Conservation (phyloP, 2,329 filamentous ascomycete species). For the Endocalyx cinctus region DNA sequence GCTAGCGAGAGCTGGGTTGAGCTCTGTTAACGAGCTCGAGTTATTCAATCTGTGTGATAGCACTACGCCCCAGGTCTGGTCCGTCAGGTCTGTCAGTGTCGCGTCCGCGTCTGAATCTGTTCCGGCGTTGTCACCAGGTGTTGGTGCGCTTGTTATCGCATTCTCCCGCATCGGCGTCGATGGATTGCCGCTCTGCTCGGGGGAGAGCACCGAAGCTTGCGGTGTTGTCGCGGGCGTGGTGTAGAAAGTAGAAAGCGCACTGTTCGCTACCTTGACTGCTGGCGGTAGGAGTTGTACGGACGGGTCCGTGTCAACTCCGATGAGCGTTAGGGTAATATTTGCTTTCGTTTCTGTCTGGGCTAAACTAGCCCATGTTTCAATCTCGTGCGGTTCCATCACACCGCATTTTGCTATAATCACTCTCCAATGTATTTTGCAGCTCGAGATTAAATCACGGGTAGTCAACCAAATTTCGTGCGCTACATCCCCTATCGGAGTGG, state of each 20-base stretch:
- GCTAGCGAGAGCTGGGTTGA: constrained; percentile 55
- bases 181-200: constrained; percentile 52
- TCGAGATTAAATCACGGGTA: constrained; percentile 67
- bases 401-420: constrained; percentile 70
- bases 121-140: constrained; percentile 38
- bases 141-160: constrained; percentile 35
- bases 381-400: constrained; percentile 61
- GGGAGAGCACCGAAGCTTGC: constrained; percentile 53
- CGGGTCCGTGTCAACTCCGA: constrained; percentile 62
- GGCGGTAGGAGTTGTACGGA: constrained; percentile 59
- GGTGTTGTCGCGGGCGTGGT: constrained; percentile 67
- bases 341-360: constrained; percentile 48
- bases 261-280: constrained; percentile 42
- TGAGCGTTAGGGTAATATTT: constrained; percentile 51
- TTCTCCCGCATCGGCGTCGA: constrained; percentile 41
- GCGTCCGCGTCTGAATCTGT: constrained; percentile 58
- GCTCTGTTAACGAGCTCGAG: constrained; percentile 49
- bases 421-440: constrained; percentile 70
- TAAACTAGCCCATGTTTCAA: constrained; percentile 53
- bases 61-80: constrained; percentile 73
- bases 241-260: constrained; percentile 42
- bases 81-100: constrained; percentile 65
- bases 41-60: constrained; percentile 62
- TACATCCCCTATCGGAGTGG: constrained; percentile 56
- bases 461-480: constrained; percentile 73